Conservation (phyloP, 73 alveolate genomes). For the Tetrahymena thermophila region DNA sequence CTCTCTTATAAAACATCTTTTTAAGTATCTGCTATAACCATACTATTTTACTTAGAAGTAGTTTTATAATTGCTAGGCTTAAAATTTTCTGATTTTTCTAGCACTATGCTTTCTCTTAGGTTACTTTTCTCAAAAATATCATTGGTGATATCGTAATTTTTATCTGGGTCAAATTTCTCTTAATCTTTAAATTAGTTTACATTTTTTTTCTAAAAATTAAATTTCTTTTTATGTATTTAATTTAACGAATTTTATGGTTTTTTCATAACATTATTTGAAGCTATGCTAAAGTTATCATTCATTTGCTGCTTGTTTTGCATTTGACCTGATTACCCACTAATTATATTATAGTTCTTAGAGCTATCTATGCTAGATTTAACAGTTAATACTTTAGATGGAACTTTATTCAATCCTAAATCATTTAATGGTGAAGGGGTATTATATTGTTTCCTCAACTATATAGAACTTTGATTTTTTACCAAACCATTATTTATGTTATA, state of each 20-base stretch:
- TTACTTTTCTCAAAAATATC: neutral
- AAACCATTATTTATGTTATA: neutral
- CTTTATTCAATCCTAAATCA: neutral
- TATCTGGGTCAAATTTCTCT: neutral
- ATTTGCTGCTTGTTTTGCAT: neutral
- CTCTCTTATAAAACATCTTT: neutral
- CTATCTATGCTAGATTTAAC: neutral
- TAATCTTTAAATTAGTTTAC: neutral
- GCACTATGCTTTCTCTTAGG: neutral
- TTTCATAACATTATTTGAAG: neutral
- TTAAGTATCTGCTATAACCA: neutral
- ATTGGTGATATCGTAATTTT: neutral
- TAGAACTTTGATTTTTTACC: neutral
- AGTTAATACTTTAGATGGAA: neutral
- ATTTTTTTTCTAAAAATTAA: neutral
- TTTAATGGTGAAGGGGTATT: neutral
- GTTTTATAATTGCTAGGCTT: neutral
- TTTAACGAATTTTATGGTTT: neutral
- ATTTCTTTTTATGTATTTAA: neutral
- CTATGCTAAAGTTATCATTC: neutral
- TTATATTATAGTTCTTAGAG: neutral
- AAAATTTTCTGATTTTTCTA: neutral
- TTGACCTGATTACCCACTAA: neutral
- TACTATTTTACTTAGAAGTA: neutral
- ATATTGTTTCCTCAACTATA: neutral